phyloP scores from a whole-genome alignment of 805 yeast genomes.

The Zygosaccharomyces rouxii region DNA sequence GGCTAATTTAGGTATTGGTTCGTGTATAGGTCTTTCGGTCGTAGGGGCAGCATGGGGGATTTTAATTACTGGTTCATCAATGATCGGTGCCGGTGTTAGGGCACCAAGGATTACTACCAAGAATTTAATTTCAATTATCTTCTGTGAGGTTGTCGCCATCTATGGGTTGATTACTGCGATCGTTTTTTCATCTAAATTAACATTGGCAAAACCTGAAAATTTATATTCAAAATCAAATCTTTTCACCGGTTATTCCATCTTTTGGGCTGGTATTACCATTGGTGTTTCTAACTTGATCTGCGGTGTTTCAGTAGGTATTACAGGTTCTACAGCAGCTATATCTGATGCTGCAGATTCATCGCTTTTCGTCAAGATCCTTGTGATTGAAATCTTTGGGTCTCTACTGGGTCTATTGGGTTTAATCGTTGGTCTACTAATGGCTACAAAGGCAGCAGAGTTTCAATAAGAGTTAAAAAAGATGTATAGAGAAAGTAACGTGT shows the following conservation, averaged over 20 bases:
- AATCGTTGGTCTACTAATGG: constrained; percentile 95
- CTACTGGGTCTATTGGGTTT: constrained; percentile 93
- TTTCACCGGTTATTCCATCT: constrained; percentile 90
- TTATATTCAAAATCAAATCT: constrained; percentile 76
- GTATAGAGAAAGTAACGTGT: background rate
- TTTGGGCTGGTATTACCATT: constrained; percentile 98
- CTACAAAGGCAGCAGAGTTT: constrained; percentile 90
- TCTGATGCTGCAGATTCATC: constrained; percentile 97
- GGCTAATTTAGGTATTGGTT: constrained; percentile 87
- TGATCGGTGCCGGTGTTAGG: constrained; percentile 96
- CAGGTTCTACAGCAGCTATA: constrained; percentile 98
- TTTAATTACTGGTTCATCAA: constrained; percentile 89
- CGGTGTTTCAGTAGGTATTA: constrained; percentile 95
- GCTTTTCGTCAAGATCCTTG: constrained; percentile 90
- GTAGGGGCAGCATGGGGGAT: constrained; percentile 99
- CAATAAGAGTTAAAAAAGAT: constrained; percentile 36
- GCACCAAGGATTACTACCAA: constrained; percentile 97
- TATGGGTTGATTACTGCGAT: constrained; percentile 97
- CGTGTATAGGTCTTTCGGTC: constrained; percentile 90
- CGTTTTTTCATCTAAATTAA: constrained; percentile 87
- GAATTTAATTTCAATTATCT: constrained; percentile 91
- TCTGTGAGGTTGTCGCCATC: constrained; percentile 98
- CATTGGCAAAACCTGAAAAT: constrained; percentile 56
- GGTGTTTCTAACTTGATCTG: constrained; percentile 91
- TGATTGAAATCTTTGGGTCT: constrained; percentile 95